phyloP scores from a whole-genome alignment of 2,329 filamentous ascomycete species.

The Hymenoscyphus occultus region DNA sequence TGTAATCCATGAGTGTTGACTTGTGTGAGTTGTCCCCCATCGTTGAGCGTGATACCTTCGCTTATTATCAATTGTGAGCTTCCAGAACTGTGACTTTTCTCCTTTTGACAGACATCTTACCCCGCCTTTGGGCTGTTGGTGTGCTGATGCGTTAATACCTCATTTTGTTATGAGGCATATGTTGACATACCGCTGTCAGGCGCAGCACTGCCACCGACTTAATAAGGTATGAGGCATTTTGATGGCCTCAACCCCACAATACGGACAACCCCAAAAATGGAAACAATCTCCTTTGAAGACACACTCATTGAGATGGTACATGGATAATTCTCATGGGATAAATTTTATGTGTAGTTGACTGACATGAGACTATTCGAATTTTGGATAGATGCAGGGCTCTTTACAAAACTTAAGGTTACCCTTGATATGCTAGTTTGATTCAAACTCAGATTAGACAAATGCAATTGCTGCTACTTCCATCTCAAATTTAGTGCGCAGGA shows the following conservation, averaged over 20 bases:
- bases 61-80: background rate
- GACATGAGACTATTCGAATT: too few relatives aligned
- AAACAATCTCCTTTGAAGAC: background rate
- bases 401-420: too few relatives aligned
- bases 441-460: too few relatives aligned
- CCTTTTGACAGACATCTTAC: background rate
- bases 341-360: too few relatives aligned
- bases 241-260: background rate
- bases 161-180: conserved; percentile 1
- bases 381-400: too few relatives aligned
- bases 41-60: background rate
- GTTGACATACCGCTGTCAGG: background rate
- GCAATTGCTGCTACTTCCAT: too few relatives aligned
- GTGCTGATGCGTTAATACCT: background rate
- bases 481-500: too few relatives aligned
- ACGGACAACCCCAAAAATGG: background rate
- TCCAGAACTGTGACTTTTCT: background rate
- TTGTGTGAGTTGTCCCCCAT: background rate
- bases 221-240: background rate
- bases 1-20: background rate
- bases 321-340: too few relatives aligned
- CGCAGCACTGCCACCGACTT: background rate
- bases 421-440: too few relatives aligned
- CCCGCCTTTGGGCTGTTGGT: background rate
- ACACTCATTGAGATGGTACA: background rate